Base-by-base conservation (phyloP, 257 asterid genomes). In the Penstemon newberryi region DNA sequence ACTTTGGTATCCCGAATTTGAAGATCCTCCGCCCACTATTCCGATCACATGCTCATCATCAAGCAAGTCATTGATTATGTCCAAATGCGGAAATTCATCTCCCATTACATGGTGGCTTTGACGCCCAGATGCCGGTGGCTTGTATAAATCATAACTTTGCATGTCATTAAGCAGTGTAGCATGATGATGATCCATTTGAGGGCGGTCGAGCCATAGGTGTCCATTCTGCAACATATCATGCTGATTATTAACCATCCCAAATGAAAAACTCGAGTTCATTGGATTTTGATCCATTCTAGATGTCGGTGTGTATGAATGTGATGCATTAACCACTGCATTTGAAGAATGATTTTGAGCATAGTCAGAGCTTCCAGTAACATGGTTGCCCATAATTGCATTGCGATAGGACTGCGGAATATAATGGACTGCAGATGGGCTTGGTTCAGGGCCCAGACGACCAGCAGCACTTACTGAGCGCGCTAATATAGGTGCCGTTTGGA, bases 361-460 rank as follows among this genome's bases (percentile, higher is more conserved):
- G 57, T 83, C 77, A 54, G 85, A 72, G 70, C 65, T 86, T 74
- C 78, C 80, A 63, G 88, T 40, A 56, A 70, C 80, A 4, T 80
- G 80, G 56, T 73, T 71, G 50, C 98, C 96, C 77, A 82, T 75
- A 71, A 86, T 90, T 55, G 93, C 97, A 74, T 88, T 89, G 60
- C 95, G 88, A 77, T 91, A 94, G 64, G 97, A 91, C 79, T 81
- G 97, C 52, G 91, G 96, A 62, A 80, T 79, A 51, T 78, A 84
- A 60, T 77, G 92, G 18, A 78, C 55, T 51, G 89, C 75, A 42
- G 87, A 72, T 11, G 91, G 63, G 46, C 74, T 62, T 11, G 83
- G 76, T 53, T 88, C 96, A 1, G 91, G 89, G 70, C 89, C 92
- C 68, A 91, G 78, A 13, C 90, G 86, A 47, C 97, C 96, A 42